Evolutionary conservation across 768 basidiomycete genomes (phyloP).

Genomic region (Hydnum rufescens): DNA sequence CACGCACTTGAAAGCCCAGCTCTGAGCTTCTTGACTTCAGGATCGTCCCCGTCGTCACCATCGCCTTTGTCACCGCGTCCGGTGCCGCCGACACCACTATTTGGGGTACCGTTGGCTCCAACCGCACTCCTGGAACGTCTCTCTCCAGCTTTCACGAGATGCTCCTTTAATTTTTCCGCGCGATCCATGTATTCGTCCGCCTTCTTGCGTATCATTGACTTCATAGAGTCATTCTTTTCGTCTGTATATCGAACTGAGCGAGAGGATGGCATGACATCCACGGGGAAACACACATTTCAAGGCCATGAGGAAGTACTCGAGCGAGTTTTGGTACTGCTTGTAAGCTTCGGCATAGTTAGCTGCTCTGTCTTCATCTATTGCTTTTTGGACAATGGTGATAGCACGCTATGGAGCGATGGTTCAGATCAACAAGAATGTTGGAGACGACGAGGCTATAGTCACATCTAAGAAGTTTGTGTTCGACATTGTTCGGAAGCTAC

Average conservation of each 20-base stretch:
- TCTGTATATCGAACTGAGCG: conserved; percentile 27
- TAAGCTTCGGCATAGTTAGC: conserved; percentile 89
- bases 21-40: conserved; percentile 92
- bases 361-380: conserved; percentile 83
- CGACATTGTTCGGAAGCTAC: conserved; percentile 3
- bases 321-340: conserved; percentile 82
- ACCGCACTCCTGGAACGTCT: conserved; percentile 36
- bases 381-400: conserved; percentile 79
- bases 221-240: conserved; percentile 90
- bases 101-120: conserved; percentile 27
- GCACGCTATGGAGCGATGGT: conserved; percentile 31
- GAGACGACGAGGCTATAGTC: neutral
- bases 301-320: conserved; percentile 98
- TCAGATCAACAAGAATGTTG: neutral
- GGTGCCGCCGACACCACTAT: conserved; percentile 19
- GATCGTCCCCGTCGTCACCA: conserved; percentile 58
- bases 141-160: conserved; percentile 45
- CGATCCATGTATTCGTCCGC: conserved; percentile 80
- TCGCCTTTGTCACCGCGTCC: conserved; percentile 26
- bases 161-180: conserved; percentile 80
- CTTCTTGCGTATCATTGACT: conserved; percentile 66
- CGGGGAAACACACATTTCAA: conserved; percentile 51
- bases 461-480: conserved; percentile 10
- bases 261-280: neutral
- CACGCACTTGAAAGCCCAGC: conserved; percentile 46